Conservation (phyloP, 768 basidiomycete species). For the Kwoniella pini region DNA sequence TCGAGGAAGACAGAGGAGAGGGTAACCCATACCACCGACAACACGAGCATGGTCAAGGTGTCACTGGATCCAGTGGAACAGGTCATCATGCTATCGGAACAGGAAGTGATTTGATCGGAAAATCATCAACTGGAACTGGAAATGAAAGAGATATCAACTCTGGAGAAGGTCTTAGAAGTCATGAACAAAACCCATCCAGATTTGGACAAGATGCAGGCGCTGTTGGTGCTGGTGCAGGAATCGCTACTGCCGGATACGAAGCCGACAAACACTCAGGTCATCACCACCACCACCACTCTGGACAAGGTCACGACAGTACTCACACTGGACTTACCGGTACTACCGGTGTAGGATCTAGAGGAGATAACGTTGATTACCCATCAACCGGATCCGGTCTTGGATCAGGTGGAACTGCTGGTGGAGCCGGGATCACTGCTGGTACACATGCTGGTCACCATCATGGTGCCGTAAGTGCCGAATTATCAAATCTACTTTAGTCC, state of each 20-base stretch:
- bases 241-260: slow-evolving; percentile 15
- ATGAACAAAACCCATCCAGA: slow-evolving; percentile 10
- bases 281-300: slow-evolving; percentile 4
- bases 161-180: slow-evolving; percentile 2
- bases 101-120: slow-evolving; percentile 1
- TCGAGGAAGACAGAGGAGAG: slow-evolving; percentile 28
- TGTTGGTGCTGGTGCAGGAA: slow-evolving; percentile 10
- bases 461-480: too few relatives aligned
- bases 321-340: slow-evolving; percentile 5
- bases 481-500: too few relatives aligned
- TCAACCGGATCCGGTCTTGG: not conserved
- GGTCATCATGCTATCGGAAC: slow-evolving; percentile 6
- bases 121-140: slow-evolving; percentile 6
- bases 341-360: not conserved
- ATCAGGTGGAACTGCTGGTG: slow-evolving; percentile 9
- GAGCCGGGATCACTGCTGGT: slow-evolving; percentile 4
- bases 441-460: slow-evolving; percentile 6
- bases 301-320: not conserved
- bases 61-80: not conserved
- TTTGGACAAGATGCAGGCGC: slow-evolving; percentile 9
- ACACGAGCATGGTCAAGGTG: not conserved
- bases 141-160: slow-evolving; percentile 12
- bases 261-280: slow-evolving; percentile 11
- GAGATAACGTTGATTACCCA: slow-evolving; percentile 1
- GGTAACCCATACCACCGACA: slow-evolving; percentile 8